phyloP scores from a whole-genome alignment of 148 eudicot genomes.

The Rheum nobile region DNA sequence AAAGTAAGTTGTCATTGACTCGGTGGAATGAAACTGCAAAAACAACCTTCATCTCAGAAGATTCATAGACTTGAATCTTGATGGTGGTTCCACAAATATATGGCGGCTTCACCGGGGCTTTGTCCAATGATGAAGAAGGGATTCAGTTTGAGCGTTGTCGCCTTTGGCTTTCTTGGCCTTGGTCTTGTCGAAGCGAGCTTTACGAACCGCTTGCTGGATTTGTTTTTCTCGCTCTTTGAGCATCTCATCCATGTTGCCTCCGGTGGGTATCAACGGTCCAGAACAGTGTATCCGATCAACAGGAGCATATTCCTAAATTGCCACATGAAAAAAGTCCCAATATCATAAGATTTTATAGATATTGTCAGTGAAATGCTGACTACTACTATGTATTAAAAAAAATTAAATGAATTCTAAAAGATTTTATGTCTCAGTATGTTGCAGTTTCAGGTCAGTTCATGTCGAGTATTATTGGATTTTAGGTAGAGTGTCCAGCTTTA shows the following conservation, averaged over 20 bases:
- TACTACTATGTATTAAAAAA: no score
- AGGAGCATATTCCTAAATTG: slow-evolving; percentile 25
- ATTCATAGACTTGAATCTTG: background rate
- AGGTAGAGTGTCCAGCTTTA: no score
- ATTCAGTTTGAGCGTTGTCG: slow-evolving; percentile 1
- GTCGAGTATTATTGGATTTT: no score
- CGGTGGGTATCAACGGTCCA: slow-evolving; percentile 53
- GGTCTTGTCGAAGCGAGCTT: slow-evolving; percentile 52
- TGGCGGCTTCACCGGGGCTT: background rate
- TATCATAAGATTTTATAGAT: background rate
- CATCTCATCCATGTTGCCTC: slow-evolving; percentile 61
- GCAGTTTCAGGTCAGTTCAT: background rate
- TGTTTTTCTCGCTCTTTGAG: slow-evolving; percentile 64
- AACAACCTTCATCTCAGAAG: background rate
- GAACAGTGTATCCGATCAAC: slow-evolving; percentile 51
- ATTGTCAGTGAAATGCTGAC: background rate
- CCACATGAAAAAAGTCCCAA: background rate
- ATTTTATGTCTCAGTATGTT: background rate
- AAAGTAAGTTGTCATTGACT: background rate
- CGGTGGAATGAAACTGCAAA: background rate
- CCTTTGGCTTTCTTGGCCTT: slow-evolving; percentile 16
- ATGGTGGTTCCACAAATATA: background rate
- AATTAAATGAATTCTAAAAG: no score
- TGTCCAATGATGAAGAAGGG: slow-evolving; percentile 3
- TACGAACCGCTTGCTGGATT: slow-evolving; percentile 58